Evolutionary conservation across 2,329 filamentous ascomycete species (phyloP), one percentile per base, ranked within the genome.

Genomic region (Fusarium sambucinum): DNA sequence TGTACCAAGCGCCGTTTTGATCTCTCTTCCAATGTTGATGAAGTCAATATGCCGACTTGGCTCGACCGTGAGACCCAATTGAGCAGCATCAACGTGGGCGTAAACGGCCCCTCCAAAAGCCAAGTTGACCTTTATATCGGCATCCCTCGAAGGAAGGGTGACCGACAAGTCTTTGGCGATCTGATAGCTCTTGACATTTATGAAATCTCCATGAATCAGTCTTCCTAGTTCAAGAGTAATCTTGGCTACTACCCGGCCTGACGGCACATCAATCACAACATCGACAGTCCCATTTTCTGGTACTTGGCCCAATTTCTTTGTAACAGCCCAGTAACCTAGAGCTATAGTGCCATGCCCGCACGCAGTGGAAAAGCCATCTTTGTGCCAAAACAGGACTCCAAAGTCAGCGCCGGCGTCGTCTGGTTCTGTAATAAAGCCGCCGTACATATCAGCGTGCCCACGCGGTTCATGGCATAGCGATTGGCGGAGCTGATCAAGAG

Each of bases 321-420:
- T 47, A 1, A 73, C 23, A 10, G 73, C 72, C 73, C 73, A 75
- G 21, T 70, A 74, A 1, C 73, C 73, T 7, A 75, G n/a, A 3
- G 71, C 73, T 30, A 75, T 75, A 1, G 73, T 74, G 1, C 72
- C 73, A 10, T 75, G 73, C 2, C 72, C 73, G 6, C 73, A 75
- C 1, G 73, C 73, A 0, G 73, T 75, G 1, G 73, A 75, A 50
- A 75, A 74, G 9, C 73, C 73, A 35, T 75, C 72, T 13, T 73
- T 75, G 21, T 75, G 73, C 73, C 73, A 75, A 41, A 75, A 75
- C 1, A 75, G 19, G 2, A 75, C 73, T 5, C 73, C 72, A 25
- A 73, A 74, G 5, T 63, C 50, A 19, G 73, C 73, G 1, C 64
- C 68, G 1, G 42, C 4, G 38, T 75, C 69, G 38, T 75, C 51